Conservation (phyloP, 495 filamentous ascomycete species). For the Talaromyces nanjingensis region DNA sequence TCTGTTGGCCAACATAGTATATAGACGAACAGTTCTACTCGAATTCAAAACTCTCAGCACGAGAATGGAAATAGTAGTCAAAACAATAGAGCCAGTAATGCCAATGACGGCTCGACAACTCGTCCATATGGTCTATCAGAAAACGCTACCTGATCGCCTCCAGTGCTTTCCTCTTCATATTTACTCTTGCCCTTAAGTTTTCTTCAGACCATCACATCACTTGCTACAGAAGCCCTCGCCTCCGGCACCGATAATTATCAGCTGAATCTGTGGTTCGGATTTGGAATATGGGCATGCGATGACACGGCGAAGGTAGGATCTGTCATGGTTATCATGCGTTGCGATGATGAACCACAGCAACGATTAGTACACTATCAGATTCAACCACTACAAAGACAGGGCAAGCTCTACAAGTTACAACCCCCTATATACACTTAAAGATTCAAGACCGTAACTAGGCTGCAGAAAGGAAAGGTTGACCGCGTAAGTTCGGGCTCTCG, state of each 20-base stretch:
- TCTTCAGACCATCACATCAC: too few relatives aligned
- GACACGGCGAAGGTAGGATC: background rate
- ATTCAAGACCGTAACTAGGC: background rate
- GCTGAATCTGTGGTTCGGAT: too few relatives aligned
- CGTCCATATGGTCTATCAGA: slow-evolving; percentile 52
- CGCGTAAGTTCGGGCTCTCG: background rate
- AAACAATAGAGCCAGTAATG: slow-evolving; percentile 31
- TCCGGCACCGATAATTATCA: too few relatives aligned
- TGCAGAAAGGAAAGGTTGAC: background rate
- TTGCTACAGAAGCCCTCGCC: too few relatives aligned
- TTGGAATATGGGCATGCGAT: background rate
- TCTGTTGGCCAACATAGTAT: too few relatives aligned
- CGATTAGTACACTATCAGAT: background rate
- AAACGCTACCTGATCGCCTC: slow-evolving; percentile 55
- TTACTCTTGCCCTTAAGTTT: slow-evolving; percentile 8
- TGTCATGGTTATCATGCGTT: background rate
- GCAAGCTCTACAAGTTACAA: background rate
- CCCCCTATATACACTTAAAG: background rate
- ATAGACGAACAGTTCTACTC: too few relatives aligned
- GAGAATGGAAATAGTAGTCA: slow-evolving; percentile 43
- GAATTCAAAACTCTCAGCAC: slow-evolving; percentile 33
- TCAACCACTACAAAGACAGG: background rate
- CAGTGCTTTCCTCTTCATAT: slow-evolving; percentile 60
- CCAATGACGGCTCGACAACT: slow-evolving; percentile 18
- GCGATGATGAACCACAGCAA: background rate